Base-by-base conservation (phyloP, 306 rosid genomes). In the Gillenia trifoliata region DNA sequence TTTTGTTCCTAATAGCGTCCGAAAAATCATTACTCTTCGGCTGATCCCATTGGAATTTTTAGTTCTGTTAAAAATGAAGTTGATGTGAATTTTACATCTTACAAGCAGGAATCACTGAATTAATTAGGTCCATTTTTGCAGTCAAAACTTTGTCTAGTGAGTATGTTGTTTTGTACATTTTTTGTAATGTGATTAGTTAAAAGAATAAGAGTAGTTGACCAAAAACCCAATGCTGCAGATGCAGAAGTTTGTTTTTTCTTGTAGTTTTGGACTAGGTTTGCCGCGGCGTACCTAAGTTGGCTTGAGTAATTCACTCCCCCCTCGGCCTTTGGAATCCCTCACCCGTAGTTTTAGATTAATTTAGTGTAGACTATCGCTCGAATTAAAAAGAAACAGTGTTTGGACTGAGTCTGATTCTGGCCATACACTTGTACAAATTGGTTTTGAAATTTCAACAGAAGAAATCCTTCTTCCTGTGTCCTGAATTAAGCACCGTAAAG, bases 1-100 rank as follows among this genome's bases (percentile, higher is more conserved):
- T 50, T 30, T 15, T 47, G 52, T 16, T 47, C 52, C 52, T 47
- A 16, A 16, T 16, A 47, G 8, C 3, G 52, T 45, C 8, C 20
- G 52, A 5, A 47, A 47, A 15, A 15, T 47, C 20, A 12, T 8
- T 30, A 0, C 28, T 73, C 55, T 75, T 23, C 74, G 64, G 73
- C 38, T 66, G 19, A 55, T 75, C 22, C 57, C 70, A 62, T 30
- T 36, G 73, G 26, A 77, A 75, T 57, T 78, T 68, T 59, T 17
- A 66, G 38, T 22, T 29, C 66, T 16, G 66, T 28, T 61, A 16
- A 3, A 57, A 29, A 61, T 61, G 66, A 29, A 15, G 36, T 61
- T 61, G n/a, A 6, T 15, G 38, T 61, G 66, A 16, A 15, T 29
- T 61, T 61, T 26, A 56, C 30, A 13, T 56, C 13, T 56, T 57